Evolutionary conservation across 2,329 filamentous ascomycete species (phyloP).

Genomic region (Tolypocladium inflatum): DNA sequence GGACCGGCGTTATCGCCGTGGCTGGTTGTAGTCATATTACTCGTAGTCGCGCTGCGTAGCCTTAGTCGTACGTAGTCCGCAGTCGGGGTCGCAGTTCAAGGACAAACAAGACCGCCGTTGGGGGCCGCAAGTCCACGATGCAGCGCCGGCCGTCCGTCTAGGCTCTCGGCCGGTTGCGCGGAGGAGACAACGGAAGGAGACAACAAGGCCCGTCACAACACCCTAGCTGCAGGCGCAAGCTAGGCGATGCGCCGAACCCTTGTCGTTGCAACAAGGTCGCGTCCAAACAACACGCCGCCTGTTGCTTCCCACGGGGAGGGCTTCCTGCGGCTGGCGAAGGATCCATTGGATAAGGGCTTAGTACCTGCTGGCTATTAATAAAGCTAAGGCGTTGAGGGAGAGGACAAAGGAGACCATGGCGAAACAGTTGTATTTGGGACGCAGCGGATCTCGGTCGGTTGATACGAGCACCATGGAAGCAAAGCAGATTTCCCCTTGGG

Average conservation of each 20-base stretch:
- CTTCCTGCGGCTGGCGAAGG: not conserved
- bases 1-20: not conserved
- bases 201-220: not conserved
- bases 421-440: conserved; percentile 16
- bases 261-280: not conserved
- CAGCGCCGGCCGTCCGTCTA: not conserved
- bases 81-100: not conserved
- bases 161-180: not conserved
- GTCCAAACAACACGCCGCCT: not conserved
- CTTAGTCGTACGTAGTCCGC: too few relatives aligned
- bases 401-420: conserved; percentile 22
- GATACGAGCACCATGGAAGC: conserved; percentile 16
- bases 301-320: not conserved
- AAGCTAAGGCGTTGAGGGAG: conserved; percentile 24
- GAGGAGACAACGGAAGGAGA: not conserved
- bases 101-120: not conserved
- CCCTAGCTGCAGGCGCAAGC: not conserved
- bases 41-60: not conserved
- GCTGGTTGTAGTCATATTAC: not conserved
- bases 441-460: conserved; percentile 18
- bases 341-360: too few relatives aligned
- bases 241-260: not conserved
- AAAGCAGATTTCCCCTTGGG: conserved; percentile 24
- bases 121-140: not conserved
- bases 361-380: not conserved